A percentile compares a stretch with the other conserved stretches of the same genome.
Conservation (phyloP, 2,329 filamentous ascomycete genomes). For the Tolypocladium inflatum region DNA sequence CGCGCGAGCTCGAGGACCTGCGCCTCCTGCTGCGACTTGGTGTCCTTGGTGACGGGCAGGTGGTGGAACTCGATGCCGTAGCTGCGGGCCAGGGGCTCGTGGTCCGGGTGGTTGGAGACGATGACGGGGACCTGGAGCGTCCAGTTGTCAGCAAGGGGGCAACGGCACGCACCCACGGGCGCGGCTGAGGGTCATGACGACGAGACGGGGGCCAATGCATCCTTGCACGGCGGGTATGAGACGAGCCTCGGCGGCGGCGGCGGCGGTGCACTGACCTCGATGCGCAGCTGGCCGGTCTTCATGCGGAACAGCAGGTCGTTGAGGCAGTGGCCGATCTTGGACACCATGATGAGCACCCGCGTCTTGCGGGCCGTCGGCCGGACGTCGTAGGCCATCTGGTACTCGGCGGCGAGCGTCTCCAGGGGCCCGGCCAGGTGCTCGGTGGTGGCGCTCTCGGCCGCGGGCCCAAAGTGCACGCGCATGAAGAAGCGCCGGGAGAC, state of each 20-base stretch:
- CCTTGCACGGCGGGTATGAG: no score
- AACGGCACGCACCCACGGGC: no score
- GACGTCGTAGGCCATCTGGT: constrained; percentile 64
- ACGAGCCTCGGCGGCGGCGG: no score
- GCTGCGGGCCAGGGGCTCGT: constrained; percentile 54
- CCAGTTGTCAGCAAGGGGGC: not conserved
- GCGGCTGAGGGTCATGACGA: no score
- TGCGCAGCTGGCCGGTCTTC: constrained; percentile 62
- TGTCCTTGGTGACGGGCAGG: constrained; percentile 69
- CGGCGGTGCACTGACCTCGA: constrained; percentile 35
- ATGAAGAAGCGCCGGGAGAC: constrained; percentile 74
- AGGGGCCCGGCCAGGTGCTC: constrained; percentile 48
- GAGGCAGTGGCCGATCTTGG: constrained; percentile 78
- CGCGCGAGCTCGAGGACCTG: constrained; percentile 62
- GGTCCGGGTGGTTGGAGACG: constrained; percentile 75
- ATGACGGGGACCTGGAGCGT: constrained; percentile 59
- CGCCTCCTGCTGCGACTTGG: constrained; percentile 64
- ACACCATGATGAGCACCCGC: constrained; percentile 78
- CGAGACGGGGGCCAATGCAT: no score
- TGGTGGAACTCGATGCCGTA: constrained; percentile 76
- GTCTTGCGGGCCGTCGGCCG: constrained; percentile 60
- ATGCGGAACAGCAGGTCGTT: constrained; percentile 77
- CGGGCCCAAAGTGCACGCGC: constrained; percentile 72
- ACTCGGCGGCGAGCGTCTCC: constrained; percentile 47
- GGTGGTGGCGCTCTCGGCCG: constrained; percentile 33